Conservation (phyloP, 805 yeast species). For the Zygosaccharomyces siamensis region DNA sequence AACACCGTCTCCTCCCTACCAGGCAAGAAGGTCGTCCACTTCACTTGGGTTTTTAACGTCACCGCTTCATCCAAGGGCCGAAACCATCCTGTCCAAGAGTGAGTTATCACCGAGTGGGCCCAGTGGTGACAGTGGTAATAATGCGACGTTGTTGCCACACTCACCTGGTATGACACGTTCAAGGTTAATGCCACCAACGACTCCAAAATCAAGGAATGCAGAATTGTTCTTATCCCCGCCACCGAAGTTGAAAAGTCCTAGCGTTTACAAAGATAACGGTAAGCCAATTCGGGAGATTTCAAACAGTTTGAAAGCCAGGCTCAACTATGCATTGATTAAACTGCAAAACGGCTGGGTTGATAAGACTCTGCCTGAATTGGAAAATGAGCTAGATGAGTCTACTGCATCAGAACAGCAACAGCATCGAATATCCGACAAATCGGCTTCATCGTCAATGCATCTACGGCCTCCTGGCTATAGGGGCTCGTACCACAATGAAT, state of each 20-base stretch:
- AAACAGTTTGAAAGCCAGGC: constrained; percentile 37
- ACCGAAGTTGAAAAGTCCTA: constrained; percentile 31
- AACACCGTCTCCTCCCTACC: constrained; percentile 27
- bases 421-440: constrained; percentile 6
- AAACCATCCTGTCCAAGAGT: constrained; percentile 6
- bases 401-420: not conserved
- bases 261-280: constrained; percentile 21
- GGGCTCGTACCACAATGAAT: constrained; percentile 15
- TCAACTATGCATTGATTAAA: constrained; percentile 41
- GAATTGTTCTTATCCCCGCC: constrained; percentile 34
- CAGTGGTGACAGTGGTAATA: constrained; percentile 6
- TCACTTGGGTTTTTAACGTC: constrained; percentile 28
- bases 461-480: constrained; percentile 6
- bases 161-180: constrained; percentile 17
- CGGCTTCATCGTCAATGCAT: not conserved
- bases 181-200: constrained; percentile 31
- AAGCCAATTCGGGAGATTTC: constrained; percentile 41
- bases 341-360: constrained; percentile 35
- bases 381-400: constrained; percentile 16
- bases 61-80: constrained; percentile 22
- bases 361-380: constrained; percentile 28
- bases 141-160: constrained; percentile 14
- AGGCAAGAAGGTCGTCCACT: constrained; percentile 23
- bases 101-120: constrained; percentile 1
- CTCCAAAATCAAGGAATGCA: constrained; percentile 31